These are phyloP conservation scores for Raffaelea deltoideospora DNA, from an alignment of 2,329 filamentous ascomycete species.

Conservation along the genomic window DNA sequence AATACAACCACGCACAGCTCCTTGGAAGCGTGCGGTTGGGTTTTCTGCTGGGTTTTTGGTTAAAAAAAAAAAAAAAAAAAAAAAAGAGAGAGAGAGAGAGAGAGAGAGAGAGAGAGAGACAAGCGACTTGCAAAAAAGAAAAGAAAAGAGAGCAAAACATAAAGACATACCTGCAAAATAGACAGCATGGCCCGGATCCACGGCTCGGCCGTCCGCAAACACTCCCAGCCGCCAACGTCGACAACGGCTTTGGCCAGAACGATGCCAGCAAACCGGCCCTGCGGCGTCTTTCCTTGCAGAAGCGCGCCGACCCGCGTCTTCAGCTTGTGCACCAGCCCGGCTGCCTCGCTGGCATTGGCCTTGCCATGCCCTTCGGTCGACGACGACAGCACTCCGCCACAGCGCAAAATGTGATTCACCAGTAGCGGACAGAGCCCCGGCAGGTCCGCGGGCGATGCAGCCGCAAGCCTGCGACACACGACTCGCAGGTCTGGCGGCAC, in stretches of 20 bases:
- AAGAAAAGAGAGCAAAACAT: not conserved
- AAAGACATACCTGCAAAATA: constrained; percentile 54
- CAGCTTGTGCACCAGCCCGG: constrained; percentile 65
- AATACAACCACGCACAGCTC: constrained; percentile 63
- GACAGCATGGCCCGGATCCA: constrained; percentile 68
- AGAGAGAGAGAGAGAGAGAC: too few relatives aligned
- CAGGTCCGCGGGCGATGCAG: constrained; percentile 57
- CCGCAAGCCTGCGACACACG: constrained; percentile 54
- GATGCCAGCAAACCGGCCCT: constrained; percentile 64
- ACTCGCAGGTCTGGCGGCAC: constrained; percentile 44
- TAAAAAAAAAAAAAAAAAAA: not conserved
- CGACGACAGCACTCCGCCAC: constrained; percentile 45
- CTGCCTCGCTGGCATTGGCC: constrained; percentile 44
- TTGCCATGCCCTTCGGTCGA: constrained; percentile 41
- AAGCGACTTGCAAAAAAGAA: not conserved
- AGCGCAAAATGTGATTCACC: constrained; percentile 41
- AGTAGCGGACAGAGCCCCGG: constrained; percentile 59
- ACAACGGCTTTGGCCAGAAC: constrained; percentile 67
- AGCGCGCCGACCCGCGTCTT: constrained; percentile 65
- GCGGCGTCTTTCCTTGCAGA: constrained; percentile 57
- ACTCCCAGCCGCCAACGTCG: constrained; percentile 74
- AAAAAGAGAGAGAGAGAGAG: too few relatives aligned
- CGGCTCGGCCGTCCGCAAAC: constrained; percentile 53
- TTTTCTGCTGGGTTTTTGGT: constrained; percentile 41
- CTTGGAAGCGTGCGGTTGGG: constrained; percentile 60